Evolutionary conservation across 139 green algal genomes (phyloP), one percentile per base, ranked within the genome.

Genomic region (Picochlorum sp.): DNA sequence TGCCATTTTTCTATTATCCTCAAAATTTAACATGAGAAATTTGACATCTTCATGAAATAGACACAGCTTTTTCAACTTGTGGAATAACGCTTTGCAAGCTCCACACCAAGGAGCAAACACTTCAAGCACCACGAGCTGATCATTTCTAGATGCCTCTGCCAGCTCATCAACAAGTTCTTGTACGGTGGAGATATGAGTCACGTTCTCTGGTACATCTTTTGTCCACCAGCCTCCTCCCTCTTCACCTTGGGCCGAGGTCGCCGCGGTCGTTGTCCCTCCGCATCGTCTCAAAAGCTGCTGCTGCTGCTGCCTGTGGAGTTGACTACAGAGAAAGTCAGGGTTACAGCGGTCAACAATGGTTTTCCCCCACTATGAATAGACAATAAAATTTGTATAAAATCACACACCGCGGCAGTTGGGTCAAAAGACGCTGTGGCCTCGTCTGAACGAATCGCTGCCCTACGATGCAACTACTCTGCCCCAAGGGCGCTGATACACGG

Each of bases 21-120:
- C 90, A 63, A 90, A 96, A 63, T 92, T 86, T 5, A 96, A 67
- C 28, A 92, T 92, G 34, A 95, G 66, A 26, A 97, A 77, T 1
- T 87, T 23, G 3, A 96, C 76, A 49, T 95, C 80, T 3, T 71
- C 56, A 45, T 92, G 71, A 41, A 88, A 67, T 5, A 72, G 57
- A 61, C 83, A 73, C 9, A 97, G 60, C 60, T 87, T 77, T 4
- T 66, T 61, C 9, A 91, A 78, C 81, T 97, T 98, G 1, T 92
- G 92, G 61, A 89, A 96, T 11, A 98, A 67, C 1, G 83, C 86
- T 26, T 85, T 76, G 72, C 92, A 98, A 2, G 91, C 92, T 4
- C 81, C 77, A 72, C 92, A 97, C 92, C 92, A 97, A 0, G 70
- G 79, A 6, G 85, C 90, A 63, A 84, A 96, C 49, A 97, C 93